Evolutionary conservation across 331 rosid species (phyloP), one percentile per base, ranked within the genome.

Genomic region (Rosa hybrid): DNA sequence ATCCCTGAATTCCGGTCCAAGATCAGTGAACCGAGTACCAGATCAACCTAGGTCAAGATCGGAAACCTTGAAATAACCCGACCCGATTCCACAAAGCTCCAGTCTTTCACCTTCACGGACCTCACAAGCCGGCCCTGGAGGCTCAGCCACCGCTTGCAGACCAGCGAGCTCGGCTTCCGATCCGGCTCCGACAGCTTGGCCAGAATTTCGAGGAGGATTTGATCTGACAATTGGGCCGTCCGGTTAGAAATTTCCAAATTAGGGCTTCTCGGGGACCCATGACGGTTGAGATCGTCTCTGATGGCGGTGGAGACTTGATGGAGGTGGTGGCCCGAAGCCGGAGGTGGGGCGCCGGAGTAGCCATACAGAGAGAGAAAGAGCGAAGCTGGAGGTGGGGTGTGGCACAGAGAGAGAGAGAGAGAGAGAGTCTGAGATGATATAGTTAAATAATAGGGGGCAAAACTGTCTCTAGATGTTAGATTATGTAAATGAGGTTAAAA

Each of bases 81-180:
- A 81, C 99, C 99, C 38, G 98, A 91, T 21, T 89, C 85, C 38
- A 96, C 86, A 81, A 96, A 96, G 59, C 84, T 86, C 94, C 94
- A 96, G 56, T 93, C 94, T 44, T 83, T 68, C 5, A 91, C 89
- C 77, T 78, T 84, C 51, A 90, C 72, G 3, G 97, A 88, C 67
- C 94, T 94, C 5, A 89, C 84, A 6, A 96, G 89, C 0, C 97
- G 88, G n/a, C 94, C 97, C 54, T 91, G 97, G 39, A 96, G 90
- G 75, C 85, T 85, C 81, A 93, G 88, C 99, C 99, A 96, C 16
- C 99, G 97, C 82, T 90, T 93, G 90, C 99, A 96, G 71, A 93
- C 99, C 2, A 89, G 88, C 4, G 87, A 86, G 72, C 84, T 91
- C 7, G 86, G 64, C 75, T 90, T 88, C 48, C 90, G 84, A 79